These are phyloP conservation scores for Lipomyces starkeyi DNA, from an alignment of 805 yeast species.

Conservation along the genomic window DNA sequence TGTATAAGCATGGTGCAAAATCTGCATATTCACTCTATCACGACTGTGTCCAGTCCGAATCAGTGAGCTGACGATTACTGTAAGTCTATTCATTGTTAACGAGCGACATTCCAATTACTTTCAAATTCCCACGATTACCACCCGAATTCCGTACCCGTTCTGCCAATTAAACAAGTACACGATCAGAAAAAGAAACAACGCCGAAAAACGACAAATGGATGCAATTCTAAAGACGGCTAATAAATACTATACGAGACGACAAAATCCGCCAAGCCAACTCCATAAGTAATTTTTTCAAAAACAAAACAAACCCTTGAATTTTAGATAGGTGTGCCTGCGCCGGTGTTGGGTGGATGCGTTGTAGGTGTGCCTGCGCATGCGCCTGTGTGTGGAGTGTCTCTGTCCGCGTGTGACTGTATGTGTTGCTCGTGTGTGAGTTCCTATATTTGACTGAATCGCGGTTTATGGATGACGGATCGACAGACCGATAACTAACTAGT, in stretches of 20 bases:
- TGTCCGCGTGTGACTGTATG: too few species aligned
- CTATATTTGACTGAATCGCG: not conserved
- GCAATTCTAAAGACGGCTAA: not conserved
- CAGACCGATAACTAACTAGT: constrained; percentile 8
- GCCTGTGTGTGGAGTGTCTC: too few species aligned
- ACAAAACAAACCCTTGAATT: not conserved
- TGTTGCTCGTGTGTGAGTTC: not conserved
- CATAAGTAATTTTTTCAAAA: not conserved
- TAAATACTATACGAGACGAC: not conserved
- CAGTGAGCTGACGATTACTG: not conserved
- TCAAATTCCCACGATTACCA: not conserved
- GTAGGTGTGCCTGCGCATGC: too few species aligned
- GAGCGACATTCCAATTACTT: not conserved
- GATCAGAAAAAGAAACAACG: not conserved
- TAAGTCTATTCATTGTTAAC: not conserved
- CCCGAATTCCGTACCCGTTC: not conserved
- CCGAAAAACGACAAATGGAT: not conserved
- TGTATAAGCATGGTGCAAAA: not conserved
- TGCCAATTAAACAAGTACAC: not conserved
- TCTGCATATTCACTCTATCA: not conserved
- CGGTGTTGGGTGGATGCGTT: too few species aligned
- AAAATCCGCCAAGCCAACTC: not conserved
- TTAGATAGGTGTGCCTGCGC: too few species aligned
- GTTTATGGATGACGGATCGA: not conserved
- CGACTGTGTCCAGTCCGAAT: not conserved